Conservation (phyloP, 2,329 filamentous ascomycete species). For the Diplodia intermedia region DNA sequence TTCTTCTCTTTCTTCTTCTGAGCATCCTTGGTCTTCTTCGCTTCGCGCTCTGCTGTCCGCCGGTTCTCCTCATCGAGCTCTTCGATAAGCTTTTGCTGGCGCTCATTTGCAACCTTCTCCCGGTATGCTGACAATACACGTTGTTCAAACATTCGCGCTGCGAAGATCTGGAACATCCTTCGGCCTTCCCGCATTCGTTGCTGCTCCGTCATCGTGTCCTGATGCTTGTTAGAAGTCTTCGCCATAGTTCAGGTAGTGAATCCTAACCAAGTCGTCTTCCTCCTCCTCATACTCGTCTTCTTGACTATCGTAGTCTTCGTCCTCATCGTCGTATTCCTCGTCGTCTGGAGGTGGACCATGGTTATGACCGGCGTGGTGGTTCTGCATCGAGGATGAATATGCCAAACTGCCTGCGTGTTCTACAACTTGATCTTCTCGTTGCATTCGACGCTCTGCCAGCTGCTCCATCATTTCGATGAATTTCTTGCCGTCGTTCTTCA, state of each 20-base stretch:
- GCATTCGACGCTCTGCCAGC: constrained; percentile 95
- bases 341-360: constrained; percentile 68
- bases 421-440: constrained; percentile 84
- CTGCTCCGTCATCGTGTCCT: constrained; percentile 97
- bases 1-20: constrained; percentile 96
- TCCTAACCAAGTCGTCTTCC: constrained; percentile 65
- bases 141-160: constrained; percentile 98
- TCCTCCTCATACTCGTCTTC: constrained; percentile 69
- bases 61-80: constrained; percentile 87
- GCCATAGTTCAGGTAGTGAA: constrained; percentile 40
- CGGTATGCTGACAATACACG: constrained; percentile 95
- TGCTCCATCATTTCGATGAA: constrained; percentile 99
- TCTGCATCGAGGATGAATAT: constrained; percentile 58
- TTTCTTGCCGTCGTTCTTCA: constrained; percentile 98
- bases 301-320: constrained; percentile 69
- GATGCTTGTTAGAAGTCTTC: constrained; percentile 46
- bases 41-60: constrained; percentile 78
- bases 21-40: constrained; percentile 91
- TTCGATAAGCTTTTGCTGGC: constrained; percentile 87
- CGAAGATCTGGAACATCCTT: constrained; percentile 99
- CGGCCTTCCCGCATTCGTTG: constrained; percentile 99
- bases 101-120: constrained; percentile 93
- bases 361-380: constrained; percentile 69
- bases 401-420: constrained; percentile 67
- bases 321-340: constrained; percentile 80